phyloP scores from a whole-genome alignment of 2,329 filamentous ascomycete genomes.

The Alternaria rosae region DNA sequence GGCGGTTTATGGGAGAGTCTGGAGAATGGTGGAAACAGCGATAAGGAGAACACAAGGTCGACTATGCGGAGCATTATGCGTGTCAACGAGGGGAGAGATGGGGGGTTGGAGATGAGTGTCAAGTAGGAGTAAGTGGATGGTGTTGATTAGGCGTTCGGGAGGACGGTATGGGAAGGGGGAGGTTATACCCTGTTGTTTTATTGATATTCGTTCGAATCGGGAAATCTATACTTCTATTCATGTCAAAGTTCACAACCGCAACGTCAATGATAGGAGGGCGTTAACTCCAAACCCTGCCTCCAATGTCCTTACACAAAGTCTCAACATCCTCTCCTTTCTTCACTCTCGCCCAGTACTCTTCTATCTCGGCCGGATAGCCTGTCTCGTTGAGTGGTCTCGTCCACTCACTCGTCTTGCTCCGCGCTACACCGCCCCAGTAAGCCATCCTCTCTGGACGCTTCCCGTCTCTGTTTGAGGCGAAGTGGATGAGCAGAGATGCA shows the following conservation, averaged over 20 bases:
- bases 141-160: background rate
- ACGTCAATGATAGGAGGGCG: background rate
- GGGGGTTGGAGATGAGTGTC: constrained; percentile 19
- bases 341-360: background rate
- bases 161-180: background rate
- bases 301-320: background rate
- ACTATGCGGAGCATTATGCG: background rate
- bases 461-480: constrained; percentile 10
- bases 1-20: background rate
- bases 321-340: background rate
- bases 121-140: background rate
- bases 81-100: constrained; percentile 25
- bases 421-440: constrained; percentile 1
- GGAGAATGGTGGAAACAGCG: background rate
- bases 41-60: background rate
- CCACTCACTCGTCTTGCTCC: background rate
- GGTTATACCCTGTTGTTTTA: background rate
- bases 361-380: background rate
- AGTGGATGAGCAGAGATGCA: constrained; percentile 4
- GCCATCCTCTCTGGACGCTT: constrained; percentile 12
- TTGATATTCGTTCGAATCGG: background rate
- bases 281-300: background rate
- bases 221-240: background rate
- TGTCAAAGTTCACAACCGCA: background rate
- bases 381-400: background rate